Percentiles rank a stretch among this genome's conserved stretches.
Conservation (phyloP, 2,329 filamentous ascomycete species). For the Keithomyces neogunnii region DNA sequence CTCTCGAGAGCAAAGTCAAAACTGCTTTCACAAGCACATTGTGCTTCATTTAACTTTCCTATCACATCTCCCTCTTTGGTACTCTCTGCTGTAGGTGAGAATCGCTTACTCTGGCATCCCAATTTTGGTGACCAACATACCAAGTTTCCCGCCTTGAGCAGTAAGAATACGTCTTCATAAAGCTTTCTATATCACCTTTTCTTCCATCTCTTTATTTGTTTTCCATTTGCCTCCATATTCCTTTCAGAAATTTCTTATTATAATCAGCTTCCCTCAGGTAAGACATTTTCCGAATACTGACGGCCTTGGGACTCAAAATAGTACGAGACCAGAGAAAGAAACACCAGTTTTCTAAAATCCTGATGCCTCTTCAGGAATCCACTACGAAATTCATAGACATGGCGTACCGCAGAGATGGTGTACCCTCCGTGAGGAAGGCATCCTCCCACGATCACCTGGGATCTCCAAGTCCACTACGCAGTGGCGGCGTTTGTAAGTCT, state of each 20-base stretch:
- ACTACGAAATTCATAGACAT: not conserved
- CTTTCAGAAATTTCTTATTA: not conserved
- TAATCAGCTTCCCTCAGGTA: not conserved
- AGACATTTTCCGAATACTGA: not conserved
- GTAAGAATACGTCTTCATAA: not conserved
- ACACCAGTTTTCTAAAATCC: not conserved
- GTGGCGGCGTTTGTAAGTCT: not conserved
- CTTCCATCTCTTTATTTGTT: not conserved
- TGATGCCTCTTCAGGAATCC: not conserved
- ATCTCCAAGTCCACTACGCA: not conserved
- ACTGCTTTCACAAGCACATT: not conserved
- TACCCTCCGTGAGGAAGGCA: constrained; percentile 4
- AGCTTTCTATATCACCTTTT: not conserved
- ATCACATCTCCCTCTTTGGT: not conserved
- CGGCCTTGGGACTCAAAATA: not conserved
- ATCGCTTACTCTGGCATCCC: not conserved
- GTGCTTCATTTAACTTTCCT: not conserved
- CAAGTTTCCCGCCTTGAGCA: not conserved
- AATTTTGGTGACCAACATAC: not conserved
- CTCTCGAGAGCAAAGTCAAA: not conserved
- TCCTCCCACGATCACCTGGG: not conserved
- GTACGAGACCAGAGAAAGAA: not conserved
- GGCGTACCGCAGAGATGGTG: not conserved
- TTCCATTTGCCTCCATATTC: not conserved
- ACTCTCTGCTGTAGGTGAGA: not conserved